phyloP scores from a whole-genome alignment of 108 stramenopile genomes.

The Mayamaea pseudoterrestris region DNA sequence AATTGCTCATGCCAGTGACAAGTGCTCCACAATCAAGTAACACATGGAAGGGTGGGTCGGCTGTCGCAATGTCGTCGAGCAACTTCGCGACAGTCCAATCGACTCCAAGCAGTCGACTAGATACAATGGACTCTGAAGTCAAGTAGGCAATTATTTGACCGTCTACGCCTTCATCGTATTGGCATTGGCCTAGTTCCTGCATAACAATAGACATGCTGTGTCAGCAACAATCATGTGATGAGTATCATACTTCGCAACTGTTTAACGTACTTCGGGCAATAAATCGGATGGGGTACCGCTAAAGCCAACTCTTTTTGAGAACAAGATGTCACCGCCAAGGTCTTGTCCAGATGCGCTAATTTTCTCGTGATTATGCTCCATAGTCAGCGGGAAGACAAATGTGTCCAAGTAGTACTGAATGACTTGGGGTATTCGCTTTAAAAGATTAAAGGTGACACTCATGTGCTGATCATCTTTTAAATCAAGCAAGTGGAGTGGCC shows the following conservation, averaged over 20 bases:
- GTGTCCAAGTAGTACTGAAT: constrained; percentile 83
- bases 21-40: constrained; percentile 95
- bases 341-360: constrained; percentile 97
- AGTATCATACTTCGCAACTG: too few relatives aligned
- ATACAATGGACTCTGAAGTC: constrained; percentile 78
- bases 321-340: constrained; percentile 96
- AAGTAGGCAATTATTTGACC: constrained; percentile 91
- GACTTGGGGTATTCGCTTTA: constrained; percentile 75
- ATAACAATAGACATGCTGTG: too few relatives aligned
- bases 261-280: constrained; percentile 92
- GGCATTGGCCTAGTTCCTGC: constrained; percentile 96
- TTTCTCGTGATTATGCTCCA: constrained; percentile 94
- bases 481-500: constrained; percentile 97
- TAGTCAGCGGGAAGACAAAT: constrained; percentile 90
- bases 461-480: constrained; percentile 92
- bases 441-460: constrained; percentile 77
- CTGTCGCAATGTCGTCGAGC: constrained; percentile 65
- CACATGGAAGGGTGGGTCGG: constrained; percentile 77
- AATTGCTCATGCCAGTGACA: constrained; percentile 92
- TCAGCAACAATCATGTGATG: too few relatives aligned
- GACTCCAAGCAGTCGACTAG: constrained; percentile 39
- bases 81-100: constrained; percentile 76
- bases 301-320: constrained; percentile 90
- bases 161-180: constrained; percentile 95
- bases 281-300: constrained; percentile 97